These are phyloP conservation scores for Juncus effusus DNA, from an alignment of 176 grass and related monocot genomes.

Conservation along the genomic window DNA sequence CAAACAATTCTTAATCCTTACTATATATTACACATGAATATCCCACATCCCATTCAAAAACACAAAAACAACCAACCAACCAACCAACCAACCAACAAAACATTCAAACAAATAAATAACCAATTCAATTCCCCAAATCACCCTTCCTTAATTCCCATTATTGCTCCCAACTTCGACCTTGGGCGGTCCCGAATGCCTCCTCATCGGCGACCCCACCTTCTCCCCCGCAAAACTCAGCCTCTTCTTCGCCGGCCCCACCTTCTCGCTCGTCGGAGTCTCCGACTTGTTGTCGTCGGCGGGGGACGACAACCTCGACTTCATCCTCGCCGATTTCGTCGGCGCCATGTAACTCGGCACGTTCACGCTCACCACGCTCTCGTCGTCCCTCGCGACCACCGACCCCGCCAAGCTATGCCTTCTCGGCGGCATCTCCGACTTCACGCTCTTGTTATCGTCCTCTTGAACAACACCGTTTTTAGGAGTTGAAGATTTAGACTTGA, in stretches of 20 bases:
- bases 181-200: constrained; percentile 78
- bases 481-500: constrained; percentile 49
- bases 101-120: constrained; percentile 25
- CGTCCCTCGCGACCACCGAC: constrained; percentile 38
- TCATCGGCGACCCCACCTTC: constrained; percentile 33
- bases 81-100: constrained; percentile 18
- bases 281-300: constrained; percentile 30
- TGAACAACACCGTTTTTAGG: constrained; percentile 44
- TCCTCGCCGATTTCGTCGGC: constrained; percentile 76
- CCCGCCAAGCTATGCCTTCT: constrained; percentile 77
- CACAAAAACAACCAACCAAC: constrained; percentile 14
- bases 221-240: constrained; percentile 67
- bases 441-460: constrained; percentile 61
- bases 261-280: constrained; percentile 45
- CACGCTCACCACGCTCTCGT: constrained; percentile 69
- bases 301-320: constrained; percentile 49
- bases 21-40: constrained; percentile 20
- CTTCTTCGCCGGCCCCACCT: constrained; percentile 57
- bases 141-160: constrained; percentile 30
- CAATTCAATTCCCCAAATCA: constrained; percentile 10
- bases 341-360: constrained; percentile 81
- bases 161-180: constrained; percentile 57
- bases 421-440: constrained; percentile 57
- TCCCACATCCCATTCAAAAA: constrained; percentile 27
- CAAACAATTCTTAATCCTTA: background rate